Evolutionary conservation across 2,329 filamentous ascomycete species (phyloP).

Genomic region (Diaporthe nobilis): DNA sequence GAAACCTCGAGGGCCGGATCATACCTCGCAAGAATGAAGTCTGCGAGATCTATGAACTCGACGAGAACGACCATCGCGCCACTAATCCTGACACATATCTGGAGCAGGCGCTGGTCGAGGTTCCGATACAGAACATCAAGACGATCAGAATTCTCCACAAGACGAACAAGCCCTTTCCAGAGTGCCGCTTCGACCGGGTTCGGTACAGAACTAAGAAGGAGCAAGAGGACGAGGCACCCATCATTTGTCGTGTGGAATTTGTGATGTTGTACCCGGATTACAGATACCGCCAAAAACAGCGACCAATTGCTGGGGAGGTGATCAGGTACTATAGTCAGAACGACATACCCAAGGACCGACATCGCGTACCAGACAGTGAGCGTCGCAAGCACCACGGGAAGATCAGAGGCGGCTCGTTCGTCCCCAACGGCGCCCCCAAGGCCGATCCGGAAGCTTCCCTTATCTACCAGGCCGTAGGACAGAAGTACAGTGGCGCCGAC

Average conservation of each 20-base stretch:
- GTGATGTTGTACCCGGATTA: constrained; percentile 51
- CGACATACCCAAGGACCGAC: constrained; percentile 47
- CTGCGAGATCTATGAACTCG: constrained; percentile 58
- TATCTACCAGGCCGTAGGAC: constrained; percentile 46
- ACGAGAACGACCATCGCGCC: constrained; percentile 52
- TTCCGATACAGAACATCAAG: constrained; percentile 56
- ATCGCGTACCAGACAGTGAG: constrained; percentile 46
- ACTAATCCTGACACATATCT: constrained; percentile 42
- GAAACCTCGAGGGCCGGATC: constrained; percentile 54
- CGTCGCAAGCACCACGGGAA: constrained; percentile 51
- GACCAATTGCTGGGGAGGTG: constrained; percentile 53
- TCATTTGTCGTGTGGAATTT: constrained; percentile 68
- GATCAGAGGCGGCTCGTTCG: constrained; percentile 56
- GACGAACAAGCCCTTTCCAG: constrained; percentile 69
- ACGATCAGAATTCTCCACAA: constrained; percentile 59
- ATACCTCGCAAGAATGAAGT: constrained; percentile 59
- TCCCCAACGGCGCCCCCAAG: constrained; percentile 44
- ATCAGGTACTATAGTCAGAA: constrained; percentile 48
- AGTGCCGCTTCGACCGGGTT: constrained; percentile 48
- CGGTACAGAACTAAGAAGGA: constrained; percentile 45
- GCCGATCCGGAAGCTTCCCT: not conserved
- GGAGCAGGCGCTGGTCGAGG: constrained; percentile 58
- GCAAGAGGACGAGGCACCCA: constrained; percentile 49
- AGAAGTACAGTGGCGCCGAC: constrained; percentile 78
- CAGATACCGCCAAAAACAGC: constrained; percentile 42